These are phyloP conservation scores for Sphagnum contortum DNA, from an alignment of 225 moss, liverwort and hornwort genomes.

Conservation along the genomic window DNA sequence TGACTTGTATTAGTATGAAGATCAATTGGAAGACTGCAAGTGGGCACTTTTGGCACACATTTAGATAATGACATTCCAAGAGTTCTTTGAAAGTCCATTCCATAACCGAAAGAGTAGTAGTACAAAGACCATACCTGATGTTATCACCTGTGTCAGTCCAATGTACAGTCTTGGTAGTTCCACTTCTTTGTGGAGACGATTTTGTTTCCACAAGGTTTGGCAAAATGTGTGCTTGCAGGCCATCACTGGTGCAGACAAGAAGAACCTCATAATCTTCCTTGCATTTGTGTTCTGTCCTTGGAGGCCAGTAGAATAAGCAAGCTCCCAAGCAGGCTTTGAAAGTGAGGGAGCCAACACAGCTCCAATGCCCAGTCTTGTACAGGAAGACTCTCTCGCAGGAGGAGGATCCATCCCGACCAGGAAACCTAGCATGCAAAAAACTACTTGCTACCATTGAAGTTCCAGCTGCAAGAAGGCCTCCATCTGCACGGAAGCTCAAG, in stretches of 20 bases:
- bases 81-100: not conserved
- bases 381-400: constrained; percentile 16
- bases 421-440: not conserved
- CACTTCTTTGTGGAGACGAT: not conserved
- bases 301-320: constrained; percentile 31
- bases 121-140: not conserved
- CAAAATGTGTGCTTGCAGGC: constrained; percentile 37
- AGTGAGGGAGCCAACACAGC: constrained; percentile 17
- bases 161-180: constrained; percentile 5
- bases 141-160: constrained; percentile 1
- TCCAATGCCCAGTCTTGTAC: constrained; percentile 25
- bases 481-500: constrained; percentile 33
- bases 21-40: not conserved
- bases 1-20: not conserved
- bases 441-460: constrained; percentile 12
- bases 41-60: not conserved
- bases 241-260: constrained; percentile 28
- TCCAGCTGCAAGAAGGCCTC: constrained; percentile 25
- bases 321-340: constrained; percentile 21
- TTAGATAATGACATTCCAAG: not conserved
- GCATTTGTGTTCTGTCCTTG: constrained; percentile 11
- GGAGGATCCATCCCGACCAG: constrained; percentile 2
- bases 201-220: constrained; percentile 6
- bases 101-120: not conserved
- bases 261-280: constrained; percentile 23